Conservation (phyloP, 805 yeast genomes). For the Kluyveromyces wickerhamii region DNA sequence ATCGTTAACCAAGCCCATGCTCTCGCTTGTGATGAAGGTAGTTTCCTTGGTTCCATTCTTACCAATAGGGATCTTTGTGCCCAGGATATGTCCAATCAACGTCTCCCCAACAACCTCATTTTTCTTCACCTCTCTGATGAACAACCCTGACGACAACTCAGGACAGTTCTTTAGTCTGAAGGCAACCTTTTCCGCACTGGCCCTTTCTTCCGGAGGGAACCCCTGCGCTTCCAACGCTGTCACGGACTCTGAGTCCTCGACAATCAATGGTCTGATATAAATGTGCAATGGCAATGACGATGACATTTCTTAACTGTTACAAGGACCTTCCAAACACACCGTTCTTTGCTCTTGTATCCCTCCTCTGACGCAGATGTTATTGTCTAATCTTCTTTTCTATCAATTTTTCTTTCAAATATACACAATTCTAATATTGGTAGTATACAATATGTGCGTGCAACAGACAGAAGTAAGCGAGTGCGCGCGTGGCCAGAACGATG, state of each 20-base stretch:
- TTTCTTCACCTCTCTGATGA: constrained; percentile 44
- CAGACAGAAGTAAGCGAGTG: too few species aligned
- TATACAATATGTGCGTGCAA: too few species aligned
- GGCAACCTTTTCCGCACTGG: constrained; percentile 49
- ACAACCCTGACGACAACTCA: constrained; percentile 83
- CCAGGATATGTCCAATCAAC: constrained; percentile 73
- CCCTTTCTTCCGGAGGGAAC: constrained; percentile 64
- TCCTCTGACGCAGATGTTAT: too few species aligned
- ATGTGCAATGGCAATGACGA: constrained; percentile 48
- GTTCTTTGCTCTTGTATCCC: too few species aligned
- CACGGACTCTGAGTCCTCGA: constrained; percentile 63
- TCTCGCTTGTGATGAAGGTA: constrained; percentile 22
- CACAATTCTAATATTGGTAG: too few species aligned
- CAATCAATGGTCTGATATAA: constrained; percentile 68
- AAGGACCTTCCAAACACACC: too few species aligned
- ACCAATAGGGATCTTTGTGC: constrained; percentile 50
- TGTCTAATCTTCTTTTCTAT: too few species aligned
- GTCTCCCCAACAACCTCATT: constrained; percentile 41
- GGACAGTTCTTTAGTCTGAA: constrained; percentile 81
- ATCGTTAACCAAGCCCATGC: constrained; percentile 39
- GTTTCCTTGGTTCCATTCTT: constrained; percentile 49
- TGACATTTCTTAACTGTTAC: constrained; percentile 20
- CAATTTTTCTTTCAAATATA: too few species aligned
- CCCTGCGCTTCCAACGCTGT: constrained; percentile 55
- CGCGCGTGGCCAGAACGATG: too few species aligned